phyloP scores from a whole-genome alignment of 495 filamentous ascomycete species.

The Trichoderma reesei region DNA sequence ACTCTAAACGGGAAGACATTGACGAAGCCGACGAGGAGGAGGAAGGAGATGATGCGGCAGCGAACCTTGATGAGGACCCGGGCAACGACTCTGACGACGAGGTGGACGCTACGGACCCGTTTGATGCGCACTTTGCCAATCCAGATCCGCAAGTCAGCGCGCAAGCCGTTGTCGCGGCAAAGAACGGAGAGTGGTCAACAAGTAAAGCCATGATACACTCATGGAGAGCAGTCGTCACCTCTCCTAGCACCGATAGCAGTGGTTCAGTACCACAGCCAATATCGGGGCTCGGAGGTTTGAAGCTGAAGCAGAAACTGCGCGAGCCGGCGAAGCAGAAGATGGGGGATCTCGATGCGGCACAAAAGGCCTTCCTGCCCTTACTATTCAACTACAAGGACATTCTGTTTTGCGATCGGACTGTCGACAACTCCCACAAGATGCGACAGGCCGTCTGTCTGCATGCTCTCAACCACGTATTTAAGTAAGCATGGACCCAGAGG shows the following conservation, averaged over 20 bases:
- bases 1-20: conserved; percentile 20
- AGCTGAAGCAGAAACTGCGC: conserved; percentile 49
- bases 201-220: conserved; percentile 34
- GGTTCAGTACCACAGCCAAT: conserved; percentile 16
- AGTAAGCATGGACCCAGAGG: conserved; percentile 32
- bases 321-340: conserved; percentile 23
- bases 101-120: conserved; percentile 56
- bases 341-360: conserved; percentile 37
- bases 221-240: conserved; percentile 15
- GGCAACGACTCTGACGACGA: conserved; percentile 36
- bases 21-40: conserved; percentile 34
- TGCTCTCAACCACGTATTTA: conserved; percentile 81
- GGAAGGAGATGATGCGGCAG: conserved; percentile 22
- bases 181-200: conserved; percentile 48
- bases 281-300: conserved; percentile 36
- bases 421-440: conserved; percentile 52
- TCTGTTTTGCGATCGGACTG: conserved; percentile 61
- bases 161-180: conserved; percentile 36
- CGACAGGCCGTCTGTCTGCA: conserved; percentile 72
- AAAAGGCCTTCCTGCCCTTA: conserved; percentile 44
- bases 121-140: conserved; percentile 65
- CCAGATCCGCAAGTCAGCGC: conserved; percentile 48
- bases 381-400: conserved; percentile 76
- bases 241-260: background rate
- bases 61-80: conserved; percentile 32